Evolutionary conservation across 306 rosid species (phyloP).

Genomic region (Abrus precatorius): DNA sequence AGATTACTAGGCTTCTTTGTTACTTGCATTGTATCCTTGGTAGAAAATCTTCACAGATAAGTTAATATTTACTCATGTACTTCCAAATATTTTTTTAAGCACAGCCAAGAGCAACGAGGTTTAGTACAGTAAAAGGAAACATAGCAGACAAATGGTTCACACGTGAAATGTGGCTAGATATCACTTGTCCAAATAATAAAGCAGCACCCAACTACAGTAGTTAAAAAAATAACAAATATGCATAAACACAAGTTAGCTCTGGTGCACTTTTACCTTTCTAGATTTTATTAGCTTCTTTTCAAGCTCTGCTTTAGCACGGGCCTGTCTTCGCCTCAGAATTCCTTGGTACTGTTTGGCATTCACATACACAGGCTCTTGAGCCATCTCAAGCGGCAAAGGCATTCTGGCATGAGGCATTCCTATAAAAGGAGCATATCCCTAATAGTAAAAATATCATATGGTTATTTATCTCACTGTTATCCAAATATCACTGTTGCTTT

Average conservation of each 20-base stretch:
- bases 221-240: neutral
- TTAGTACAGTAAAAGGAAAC: neutral
- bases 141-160: neutral
- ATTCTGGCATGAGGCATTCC: conserved; percentile 96
- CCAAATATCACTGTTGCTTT: conserved; percentile 26
- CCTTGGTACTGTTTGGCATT: conserved; percentile 99
- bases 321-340: conserved; percentile 93
- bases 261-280: conserved; percentile 76
- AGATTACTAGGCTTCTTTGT: neutral
- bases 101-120: conserved; percentile 19
- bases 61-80: neutral
- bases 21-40: neutral
- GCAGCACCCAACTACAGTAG: neutral
- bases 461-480: conserved; percentile 35
- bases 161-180: neutral
- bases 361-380: conserved; percentile 98
- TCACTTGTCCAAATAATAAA: conserved; percentile 18
- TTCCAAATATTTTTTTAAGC: neutral
- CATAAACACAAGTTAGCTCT: conserved; percentile 1
- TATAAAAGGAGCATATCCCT: conserved; percentile 88
- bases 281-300: conserved; percentile 87
- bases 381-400: conserved; percentile 97
- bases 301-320: conserved; percentile 97
- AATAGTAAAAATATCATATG: conserved; percentile 30
- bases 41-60: neutral